Evolutionary conservation across 805 yeast genomes (phyloP), one percentile per base, ranked within the genome.

Genomic region (Suhomyces pyralidae): DNA sequence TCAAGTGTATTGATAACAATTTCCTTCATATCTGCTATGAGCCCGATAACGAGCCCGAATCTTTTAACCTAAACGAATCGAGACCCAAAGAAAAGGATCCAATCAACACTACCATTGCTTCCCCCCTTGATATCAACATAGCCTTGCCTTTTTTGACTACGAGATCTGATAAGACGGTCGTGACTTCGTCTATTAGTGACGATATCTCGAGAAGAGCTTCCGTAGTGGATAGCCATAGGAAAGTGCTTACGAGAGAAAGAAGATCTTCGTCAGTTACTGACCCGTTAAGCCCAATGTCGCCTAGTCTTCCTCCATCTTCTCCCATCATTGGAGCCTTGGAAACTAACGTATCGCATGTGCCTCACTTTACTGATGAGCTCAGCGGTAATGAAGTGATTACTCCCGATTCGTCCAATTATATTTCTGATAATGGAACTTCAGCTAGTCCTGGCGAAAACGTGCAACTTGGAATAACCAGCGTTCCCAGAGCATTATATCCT

Each of bases 1-100:
- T 86, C 38, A 76, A 74, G 47, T 80, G 87, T 58, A 73, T 77
- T 0, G 78, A 82, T 58, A 87, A 85, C 56, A 87, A 87, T 58
- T 64, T 87, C 34, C 63, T 87, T 40, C 81, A 83, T 5, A 77
- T 81, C 54, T 81, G 85, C 57, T 81, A 79, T 56, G 78, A 78
- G 26, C 62, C 64, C 0, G 72, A 66, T 42, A 50, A 55, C 32
- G 52, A 46, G 15, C 34, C 42, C 12, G 50, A 40, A 8, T 42
- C 17, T 12, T 40, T 54, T 2, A 51, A 64, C 36, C 55, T 59
- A 38, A 56, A 65, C 43, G 57, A 63, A 1, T 60, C 61, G 9
- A n/a, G 34, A 14, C 45, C n/a, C 9, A 54, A 64, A 25, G 49
- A 53, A 19, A 53, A 48, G 7, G 36, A 52, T 7, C 24, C 53